phyloP scores from a whole-genome alignment of 495 filamentous ascomycete species.

The Tuber calosporum region DNA sequence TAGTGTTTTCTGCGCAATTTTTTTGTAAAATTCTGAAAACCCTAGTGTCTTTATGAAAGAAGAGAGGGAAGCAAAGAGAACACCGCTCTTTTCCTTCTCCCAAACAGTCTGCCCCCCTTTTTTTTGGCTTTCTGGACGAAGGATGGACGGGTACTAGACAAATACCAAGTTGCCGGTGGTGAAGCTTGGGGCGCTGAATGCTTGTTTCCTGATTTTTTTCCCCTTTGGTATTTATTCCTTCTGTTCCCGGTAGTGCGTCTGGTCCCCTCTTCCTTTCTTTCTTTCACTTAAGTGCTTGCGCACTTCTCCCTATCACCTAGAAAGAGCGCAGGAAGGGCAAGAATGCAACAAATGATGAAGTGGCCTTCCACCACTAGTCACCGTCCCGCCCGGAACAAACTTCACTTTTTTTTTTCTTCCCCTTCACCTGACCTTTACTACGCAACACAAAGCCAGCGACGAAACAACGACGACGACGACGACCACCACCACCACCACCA shows the following conservation, averaged over 20 bases:
- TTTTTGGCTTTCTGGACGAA: background rate
- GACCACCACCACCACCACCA: background rate
- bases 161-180: background rate
- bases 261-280: background rate
- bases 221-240: slow-evolving; percentile 1
- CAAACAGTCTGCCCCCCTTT: background rate
- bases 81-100: background rate
- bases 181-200: background rate
- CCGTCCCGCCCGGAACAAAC: background rate
- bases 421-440: background rate
- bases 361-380: background rate
- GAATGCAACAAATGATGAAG: background rate
- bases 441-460: no score
- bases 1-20: background rate
- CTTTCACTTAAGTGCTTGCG: background rate
- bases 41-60: background rate
- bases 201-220: background rate
- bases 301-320: background rate
- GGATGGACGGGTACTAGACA: background rate
- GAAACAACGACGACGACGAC: no score
- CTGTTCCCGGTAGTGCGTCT: background rate
- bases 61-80: background rate
- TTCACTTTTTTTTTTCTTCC: background rate
- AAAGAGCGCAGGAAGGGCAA: background rate
- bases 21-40: background rate